Base-by-base conservation (phyloP, 2,329 filamentous ascomycete genomes). In the Phyllosticta capitalensis region DNA sequence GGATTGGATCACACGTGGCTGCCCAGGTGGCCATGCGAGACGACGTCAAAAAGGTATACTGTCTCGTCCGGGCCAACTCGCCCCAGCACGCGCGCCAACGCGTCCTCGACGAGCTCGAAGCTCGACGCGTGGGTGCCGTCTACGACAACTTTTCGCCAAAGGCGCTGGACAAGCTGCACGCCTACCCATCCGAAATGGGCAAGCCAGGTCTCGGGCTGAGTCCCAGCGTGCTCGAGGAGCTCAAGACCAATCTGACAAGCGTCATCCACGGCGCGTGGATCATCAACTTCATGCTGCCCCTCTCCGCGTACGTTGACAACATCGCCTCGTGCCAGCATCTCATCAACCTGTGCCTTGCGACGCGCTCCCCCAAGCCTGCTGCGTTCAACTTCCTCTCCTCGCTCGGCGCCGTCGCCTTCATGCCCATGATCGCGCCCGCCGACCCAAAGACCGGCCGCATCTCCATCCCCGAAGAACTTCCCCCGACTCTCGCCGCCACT, bases 1-100 rank as follows among this genome's bases (percentile, higher is more conserved):
- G 83, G 1, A 74, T 88, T 0, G 86, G 86, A 1, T 76, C 82
- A 0, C 83, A 86, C 63, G 72, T 86, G 1, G 75, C 83, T 1
- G 61, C 68, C 1, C 66, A 72, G 48, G 63, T 76, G 1, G 65
- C 71, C 20, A 59, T 52, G 4, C 65, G 65, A 1, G 55, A 65
- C 6, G 60, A 66, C 28, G 68, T 74, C 5, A 60, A 65, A 2
- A 71, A 71, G 6, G 71, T 84, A 1, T 83, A 80, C 71, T 79
- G 78, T 56, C 74, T 83, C 1, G 77, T 82, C 6, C 75, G 82
- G 28, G 79, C 79, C 1, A 64, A 70, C 0, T 71, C 69, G 10
- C 65, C 71, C 1, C 63, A 72, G 0, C 66, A 68, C 9, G 66
- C 73, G 1, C 64, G 66, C 1, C 66, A 72, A 7, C 70, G 76